Evolutionary conservation across 2,329 filamentous ascomycete genomes (phyloP).

Genomic region (Coniochaeta pulveracea): DNA sequence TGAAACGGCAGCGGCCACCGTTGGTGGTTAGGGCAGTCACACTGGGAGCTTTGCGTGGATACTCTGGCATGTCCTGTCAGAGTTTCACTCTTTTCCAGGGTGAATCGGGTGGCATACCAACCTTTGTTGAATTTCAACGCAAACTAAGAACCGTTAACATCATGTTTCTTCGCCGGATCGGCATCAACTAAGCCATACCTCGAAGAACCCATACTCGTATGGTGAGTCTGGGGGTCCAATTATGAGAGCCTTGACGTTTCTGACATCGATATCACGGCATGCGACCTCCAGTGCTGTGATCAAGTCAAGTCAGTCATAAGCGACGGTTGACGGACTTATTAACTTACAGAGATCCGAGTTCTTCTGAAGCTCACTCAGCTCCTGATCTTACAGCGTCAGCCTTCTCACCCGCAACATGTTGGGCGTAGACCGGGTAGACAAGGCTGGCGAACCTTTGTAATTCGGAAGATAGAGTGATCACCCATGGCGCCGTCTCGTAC

Average conservation of each 20-base stretch:
- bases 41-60: slow-evolving; percentile 56
- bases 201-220: slow-evolving; percentile 96
- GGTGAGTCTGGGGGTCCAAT: slow-evolving; percentile 89
- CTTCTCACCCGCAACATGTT: slow-evolving; percentile 18
- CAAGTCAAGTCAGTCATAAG: no score
- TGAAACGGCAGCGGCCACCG: slow-evolving; percentile 78
- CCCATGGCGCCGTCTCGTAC: slow-evolving; percentile 44
- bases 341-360: slow-evolving; percentile 69
- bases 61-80: no score
- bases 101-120: slow-evolving; percentile 20
- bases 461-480: slow-evolving; percentile 80
- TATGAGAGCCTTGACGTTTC: slow-evolving; percentile 77
- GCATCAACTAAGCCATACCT: no score
- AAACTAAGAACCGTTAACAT: no score
- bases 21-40: slow-evolving; percentile 76
- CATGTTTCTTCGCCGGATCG: no score
- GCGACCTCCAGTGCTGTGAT: slow-evolving; percentile 69
- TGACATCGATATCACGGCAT: slow-evolving; percentile 78
- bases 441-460: slow-evolving; percentile 55
- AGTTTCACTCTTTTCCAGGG: neutral
- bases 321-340: slow-evolving; percentile 1
- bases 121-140: slow-evolving; percentile 65
- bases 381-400: slow-evolving; percentile 41
- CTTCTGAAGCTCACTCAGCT: slow-evolving; percentile 76
- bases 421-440: slow-evolving; percentile 10